phyloP scores from a whole-genome alignment of 352 stramenopile genomes.

The Globisporangium polare region DNA sequence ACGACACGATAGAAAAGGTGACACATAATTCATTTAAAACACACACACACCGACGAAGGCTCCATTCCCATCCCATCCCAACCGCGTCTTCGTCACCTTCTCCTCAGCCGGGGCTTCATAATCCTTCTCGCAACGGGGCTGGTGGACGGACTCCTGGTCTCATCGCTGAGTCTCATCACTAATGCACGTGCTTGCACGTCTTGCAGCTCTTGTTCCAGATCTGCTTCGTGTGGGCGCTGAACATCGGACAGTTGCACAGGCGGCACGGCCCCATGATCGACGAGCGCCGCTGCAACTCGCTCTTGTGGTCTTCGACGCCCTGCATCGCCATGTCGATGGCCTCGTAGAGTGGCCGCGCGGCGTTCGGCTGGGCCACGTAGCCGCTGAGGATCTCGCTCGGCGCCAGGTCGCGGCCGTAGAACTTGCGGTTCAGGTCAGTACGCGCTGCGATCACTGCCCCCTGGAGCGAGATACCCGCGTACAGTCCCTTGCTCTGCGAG shows the following conservation, averaged over 20 bases:
- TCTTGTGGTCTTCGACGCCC: slow-evolving; percentile 35
- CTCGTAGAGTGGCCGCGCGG: slow-evolving; percentile 56
- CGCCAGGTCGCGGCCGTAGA: slow-evolving; percentile 82
- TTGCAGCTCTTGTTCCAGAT: slow-evolving; percentile 71
- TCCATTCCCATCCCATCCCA: too few relatives aligned
- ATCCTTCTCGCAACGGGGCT: too few relatives aligned
- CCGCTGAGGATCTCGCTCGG: slow-evolving; percentile 42
- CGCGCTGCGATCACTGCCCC: slow-evolving; percentile 84
- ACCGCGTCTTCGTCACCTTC: too few relatives aligned
- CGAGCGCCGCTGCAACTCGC: slow-evolving; percentile 27
- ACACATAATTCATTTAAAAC: too few relatives aligned
- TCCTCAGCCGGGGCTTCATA: too few relatives aligned
- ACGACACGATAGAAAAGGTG: too few relatives aligned
- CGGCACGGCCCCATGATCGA: slow-evolving; percentile 40
- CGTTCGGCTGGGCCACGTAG: slow-evolving; percentile 30
- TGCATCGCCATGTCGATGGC: slow-evolving; percentile 43
- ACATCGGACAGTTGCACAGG: slow-evolving; percentile 38
- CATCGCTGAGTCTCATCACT: slow-evolving; percentile 35
- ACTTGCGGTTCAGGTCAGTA: slow-evolving; percentile 88
- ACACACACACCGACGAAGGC: too few relatives aligned
- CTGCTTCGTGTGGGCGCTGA: slow-evolving; percentile 39
- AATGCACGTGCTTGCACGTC: slow-evolving; percentile 48
- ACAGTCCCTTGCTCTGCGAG: slow-evolving; percentile 89
- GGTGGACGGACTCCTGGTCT: not conserved
- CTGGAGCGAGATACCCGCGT: slow-evolving; percentile 87